Base-by-base conservation (phyloP, 2,329 filamentous ascomycete species). In the Diaporthe batatas region DNA sequence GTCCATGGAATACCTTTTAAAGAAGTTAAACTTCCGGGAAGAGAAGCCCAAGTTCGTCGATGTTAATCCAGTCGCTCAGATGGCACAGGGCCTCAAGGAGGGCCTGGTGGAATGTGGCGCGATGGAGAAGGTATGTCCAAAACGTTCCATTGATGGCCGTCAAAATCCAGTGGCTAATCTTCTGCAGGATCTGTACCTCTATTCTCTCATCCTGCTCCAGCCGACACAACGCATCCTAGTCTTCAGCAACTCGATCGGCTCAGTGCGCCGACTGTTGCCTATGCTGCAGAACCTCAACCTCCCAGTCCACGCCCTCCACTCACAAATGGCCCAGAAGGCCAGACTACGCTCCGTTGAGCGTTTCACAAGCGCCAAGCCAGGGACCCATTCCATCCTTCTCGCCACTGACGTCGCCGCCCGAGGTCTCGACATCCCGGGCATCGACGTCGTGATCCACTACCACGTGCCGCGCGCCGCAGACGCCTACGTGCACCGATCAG, bases 191-290 rank as follows among this genome's bases (percentile, higher is more conserved):
- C 90, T 99, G 12, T 98, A 96, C 76, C 91, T 98, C 53, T 99
- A 99, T 83, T 89, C 95, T 0, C 86, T 98, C 11, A 87, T 98
- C 0, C 88, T 98, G 2, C 90, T 97, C 72, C 93, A 98, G 79
- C 91, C 94, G 1, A 92, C 92, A 62, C 89, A 92, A 49, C 93
- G 95, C 42, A 95, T 94, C 0, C 87, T 99, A 3, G 91, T 99
- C 62, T 99, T 99, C 81, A 95, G 95, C 36, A 99, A 99, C 84
- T 98, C 95, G 57, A 98, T 99, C 81, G 94, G 93, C 68, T 93
- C 96, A 3, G 96, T 98, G 68, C 92, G 95, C 57, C 94, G 96
- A 49, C 86, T 99, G 16, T 91, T 92, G 0, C 94, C 96, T 0
- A 90, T 98, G 79, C 88, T 99, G 1, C 91, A 96, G 77, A 94